Conservation (phyloP, 2,329 filamentous ascomycete genomes). For the Calycina herbarum region DNA sequence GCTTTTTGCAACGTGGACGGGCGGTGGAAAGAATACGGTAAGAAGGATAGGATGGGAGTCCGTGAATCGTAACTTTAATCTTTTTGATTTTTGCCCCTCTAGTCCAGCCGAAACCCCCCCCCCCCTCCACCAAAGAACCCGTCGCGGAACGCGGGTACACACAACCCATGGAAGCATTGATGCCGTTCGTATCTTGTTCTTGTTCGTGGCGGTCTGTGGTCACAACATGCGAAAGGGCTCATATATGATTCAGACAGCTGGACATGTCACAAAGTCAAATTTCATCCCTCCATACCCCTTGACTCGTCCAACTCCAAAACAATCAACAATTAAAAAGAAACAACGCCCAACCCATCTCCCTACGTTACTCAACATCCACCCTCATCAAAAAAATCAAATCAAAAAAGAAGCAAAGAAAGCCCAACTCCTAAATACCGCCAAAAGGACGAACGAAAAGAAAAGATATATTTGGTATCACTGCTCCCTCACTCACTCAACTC, state of each 20-base stretch:
- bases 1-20: not conserved
- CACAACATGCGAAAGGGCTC: not conserved
- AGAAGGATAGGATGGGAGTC: not conserved
- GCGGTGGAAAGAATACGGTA: not conserved
- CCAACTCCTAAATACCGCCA: not conserved
- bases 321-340: not conserved
- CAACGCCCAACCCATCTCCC: not conserved
- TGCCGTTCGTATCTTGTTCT: not conserved
- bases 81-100: not conserved
- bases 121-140: no score
- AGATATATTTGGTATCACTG: not conserved
- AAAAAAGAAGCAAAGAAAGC: not conserved
- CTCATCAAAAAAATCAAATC: not conserved
- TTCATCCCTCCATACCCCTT: not conserved
- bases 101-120: no score
- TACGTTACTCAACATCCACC: conserved; percentile 2
- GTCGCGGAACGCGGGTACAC: not conserved
- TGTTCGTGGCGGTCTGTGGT: conserved; percentile 3
- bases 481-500: not conserved
- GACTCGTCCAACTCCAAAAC: not conserved
- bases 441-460: no score
- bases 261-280: conserved; percentile 3
- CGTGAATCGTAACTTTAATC: not conserved
- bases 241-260: conserved; percentile 4
- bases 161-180: not conserved